Evolutionary conservation across 1,284 basidiomycete genomes (phyloP).

Genomic region (Quambalaria eucalypti): DNA sequence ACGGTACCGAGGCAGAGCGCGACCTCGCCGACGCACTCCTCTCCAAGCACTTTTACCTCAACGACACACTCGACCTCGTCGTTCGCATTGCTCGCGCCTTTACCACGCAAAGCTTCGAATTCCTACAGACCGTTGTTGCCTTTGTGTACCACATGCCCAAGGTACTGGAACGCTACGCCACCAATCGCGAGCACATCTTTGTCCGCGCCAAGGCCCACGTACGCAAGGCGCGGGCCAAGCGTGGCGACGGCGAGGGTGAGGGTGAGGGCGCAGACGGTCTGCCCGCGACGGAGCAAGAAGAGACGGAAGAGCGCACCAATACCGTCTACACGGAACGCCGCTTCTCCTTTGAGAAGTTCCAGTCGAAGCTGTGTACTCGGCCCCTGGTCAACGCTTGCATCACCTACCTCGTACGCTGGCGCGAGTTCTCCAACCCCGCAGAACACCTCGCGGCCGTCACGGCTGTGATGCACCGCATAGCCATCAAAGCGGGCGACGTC

Average conservation of each 20-base stretch:
- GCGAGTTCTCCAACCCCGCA: constrained; percentile 22
- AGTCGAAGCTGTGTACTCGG: constrained; percentile 32
- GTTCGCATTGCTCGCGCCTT: constrained; percentile 32
- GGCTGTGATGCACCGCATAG: constrained; percentile 36
- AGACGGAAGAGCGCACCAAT: constrained; percentile 21
- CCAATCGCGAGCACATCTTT: constrained; percentile 38
- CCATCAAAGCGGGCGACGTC: constrained; percentile 31
- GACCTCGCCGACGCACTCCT: constrained; percentile 38
- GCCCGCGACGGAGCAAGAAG: constrained; percentile 16
- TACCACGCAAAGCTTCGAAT: constrained; percentile 38
- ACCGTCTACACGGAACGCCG: constrained; percentile 28
- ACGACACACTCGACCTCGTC: constrained; percentile 33
- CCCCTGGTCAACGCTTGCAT: constrained; percentile 35
- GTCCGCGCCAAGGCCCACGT: constrained; percentile 32
- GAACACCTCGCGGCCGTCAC: constrained; percentile 35
- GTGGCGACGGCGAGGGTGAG: neutral
- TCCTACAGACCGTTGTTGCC: constrained; percentile 32
- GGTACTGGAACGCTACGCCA: constrained; percentile 39
- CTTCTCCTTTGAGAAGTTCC: constrained; percentile 40
- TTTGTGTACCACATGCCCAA: constrained; percentile 39
- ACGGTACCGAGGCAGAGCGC: constrained; percentile 20
- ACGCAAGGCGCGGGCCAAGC: constrained; percentile 9
- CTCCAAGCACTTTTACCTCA: constrained; percentile 41
- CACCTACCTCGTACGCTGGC: constrained; percentile 34
- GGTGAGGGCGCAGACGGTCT: constrained; percentile 6